Evolutionary conservation across 1,139 yeast genomes (phyloP).

Genomic region (Candida buenavistaensis): DNA sequence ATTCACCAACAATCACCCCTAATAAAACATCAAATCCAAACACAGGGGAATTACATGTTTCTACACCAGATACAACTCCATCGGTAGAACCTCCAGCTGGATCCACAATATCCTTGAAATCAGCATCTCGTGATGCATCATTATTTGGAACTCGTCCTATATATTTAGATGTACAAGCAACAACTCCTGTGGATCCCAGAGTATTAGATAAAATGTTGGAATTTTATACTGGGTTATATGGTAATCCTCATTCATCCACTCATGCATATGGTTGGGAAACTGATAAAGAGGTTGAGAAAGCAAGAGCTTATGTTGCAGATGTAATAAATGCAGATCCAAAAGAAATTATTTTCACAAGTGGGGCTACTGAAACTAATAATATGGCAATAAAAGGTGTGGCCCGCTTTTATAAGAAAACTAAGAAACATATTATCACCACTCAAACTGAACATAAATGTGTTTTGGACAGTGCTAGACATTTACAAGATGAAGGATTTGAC

Average conservation of each 20-base stretch:
- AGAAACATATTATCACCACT: constrained; percentile 91
- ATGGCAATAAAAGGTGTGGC: constrained; percentile 96
- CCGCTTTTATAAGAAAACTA: constrained; percentile 83
- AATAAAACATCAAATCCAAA: constrained; percentile 16
- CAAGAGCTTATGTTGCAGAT: constrained; percentile 78
- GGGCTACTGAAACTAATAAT: constrained; percentile 97
- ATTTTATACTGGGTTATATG: constrained; percentile 90
- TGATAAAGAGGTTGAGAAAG: constrained; percentile 84
- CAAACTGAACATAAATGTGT: constrained; percentile 99
- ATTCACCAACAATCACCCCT: constrained; percentile 1
- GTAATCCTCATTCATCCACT: constrained; percentile 96
- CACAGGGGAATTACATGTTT: constrained; percentile 20
- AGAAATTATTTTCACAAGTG: constrained; percentile 94
- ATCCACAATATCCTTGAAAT: constrained; percentile 41
- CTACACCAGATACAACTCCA: constrained; percentile 17
- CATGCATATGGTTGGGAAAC: constrained; percentile 99
- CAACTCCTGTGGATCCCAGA: constrained; percentile 97
- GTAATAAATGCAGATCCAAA: constrained; percentile 93
- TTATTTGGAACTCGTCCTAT: constrained; percentile 77
- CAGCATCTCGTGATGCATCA: constrained; percentile 47
- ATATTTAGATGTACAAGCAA: constrained; percentile 93
- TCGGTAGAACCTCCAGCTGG: constrained; percentile 43
- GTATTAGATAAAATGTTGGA: constrained; percentile 92
- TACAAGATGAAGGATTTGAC: constrained; percentile 96
- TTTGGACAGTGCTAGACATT: constrained; percentile 87